These are phyloP conservation scores for Puccinia brachypodii DNA, from an alignment of 1,284 basidiomycete genomes.

Conservation along the genomic window DNA sequence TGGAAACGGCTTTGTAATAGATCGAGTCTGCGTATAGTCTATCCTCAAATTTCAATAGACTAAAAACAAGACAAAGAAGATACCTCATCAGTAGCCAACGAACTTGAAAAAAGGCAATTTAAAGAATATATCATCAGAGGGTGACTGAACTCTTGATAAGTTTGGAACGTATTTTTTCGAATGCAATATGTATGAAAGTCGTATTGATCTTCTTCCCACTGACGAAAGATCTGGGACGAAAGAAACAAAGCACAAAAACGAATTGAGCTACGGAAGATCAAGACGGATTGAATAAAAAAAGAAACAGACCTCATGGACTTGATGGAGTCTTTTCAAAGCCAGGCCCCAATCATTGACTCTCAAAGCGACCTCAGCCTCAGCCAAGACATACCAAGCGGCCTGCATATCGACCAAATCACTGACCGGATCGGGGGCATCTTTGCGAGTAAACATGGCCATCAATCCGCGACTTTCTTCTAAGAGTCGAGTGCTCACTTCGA, in stretches of 20 bases:
- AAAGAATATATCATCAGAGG: neutral
- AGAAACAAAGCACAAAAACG: neutral
- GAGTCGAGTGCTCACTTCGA: neutral
- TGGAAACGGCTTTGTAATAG: conserved; percentile 28
- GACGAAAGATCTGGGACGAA: conserved; percentile 15
- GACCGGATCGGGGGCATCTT: conserved; percentile 75
- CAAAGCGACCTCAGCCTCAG: conserved; percentile 74
- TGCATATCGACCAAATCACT: conserved; percentile 95
- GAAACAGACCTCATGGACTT: conserved; percentile 68
- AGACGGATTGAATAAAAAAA: neutral
- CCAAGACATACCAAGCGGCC: conserved; percentile 79
- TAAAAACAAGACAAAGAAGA: neutral
- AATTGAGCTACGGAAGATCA: neutral
- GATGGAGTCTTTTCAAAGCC: conserved; percentile 82
- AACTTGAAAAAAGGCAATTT: neutral
- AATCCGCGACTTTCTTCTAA: conserved; percentile 47
- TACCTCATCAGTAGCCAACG: neutral
- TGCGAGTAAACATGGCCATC: conserved; percentile 60
- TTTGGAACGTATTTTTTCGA: conserved; percentile 80
- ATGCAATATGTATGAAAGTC: conserved; percentile 97
- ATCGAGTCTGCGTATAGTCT: conserved; percentile 17
- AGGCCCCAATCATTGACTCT: conserved; percentile 70
- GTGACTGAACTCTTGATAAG: conserved; percentile 64
- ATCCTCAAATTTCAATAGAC: conserved; percentile 44
- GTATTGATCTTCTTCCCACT: conserved; percentile 77